phyloP scores from a whole-genome alignment of 208 protist species.

The Vickermania ingenoplastis region DNA sequence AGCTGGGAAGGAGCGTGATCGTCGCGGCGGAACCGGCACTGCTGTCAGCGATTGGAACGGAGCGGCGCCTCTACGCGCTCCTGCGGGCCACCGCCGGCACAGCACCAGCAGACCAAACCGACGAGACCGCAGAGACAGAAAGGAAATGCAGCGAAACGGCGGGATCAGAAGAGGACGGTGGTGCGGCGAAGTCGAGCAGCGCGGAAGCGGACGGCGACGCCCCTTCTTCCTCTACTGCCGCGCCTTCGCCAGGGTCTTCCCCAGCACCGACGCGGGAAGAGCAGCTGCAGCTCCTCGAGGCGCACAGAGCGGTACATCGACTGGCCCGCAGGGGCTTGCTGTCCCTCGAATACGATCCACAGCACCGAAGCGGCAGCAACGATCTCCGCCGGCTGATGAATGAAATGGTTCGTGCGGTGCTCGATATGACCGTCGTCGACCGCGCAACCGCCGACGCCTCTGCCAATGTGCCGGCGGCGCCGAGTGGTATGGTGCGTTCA shows the following conservation, averaged over 20 bases:
- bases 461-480: not conserved
- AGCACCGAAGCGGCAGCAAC: slow-evolving; percentile 15
- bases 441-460: not conserved
- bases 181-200: not conserved
- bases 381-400: slow-evolving; percentile 44
- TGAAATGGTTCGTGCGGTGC: slow-evolving; percentile 22
- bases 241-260: not conserved
- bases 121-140: not conserved
- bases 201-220: not conserved
- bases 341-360: not conserved
- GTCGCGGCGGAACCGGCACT: not conserved
- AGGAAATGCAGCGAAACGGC: not conserved
- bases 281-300: not conserved
- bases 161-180: not conserved
- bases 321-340: slow-evolving; percentile 1
- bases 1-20: not conserved
- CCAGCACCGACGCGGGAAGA: not conserved
- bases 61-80: not conserved
- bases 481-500: slow-evolving; percentile 22
- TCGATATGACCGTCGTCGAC: slow-evolving; percentile 13
- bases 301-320: not conserved
- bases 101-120: not conserved
- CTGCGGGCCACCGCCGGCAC: not conserved
- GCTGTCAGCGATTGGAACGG: not conserved
- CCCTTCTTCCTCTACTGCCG: not conserved